Conservation (phyloP, 495 filamentous ascomycete species). For the Lindgomyces ingoldianus region DNA sequence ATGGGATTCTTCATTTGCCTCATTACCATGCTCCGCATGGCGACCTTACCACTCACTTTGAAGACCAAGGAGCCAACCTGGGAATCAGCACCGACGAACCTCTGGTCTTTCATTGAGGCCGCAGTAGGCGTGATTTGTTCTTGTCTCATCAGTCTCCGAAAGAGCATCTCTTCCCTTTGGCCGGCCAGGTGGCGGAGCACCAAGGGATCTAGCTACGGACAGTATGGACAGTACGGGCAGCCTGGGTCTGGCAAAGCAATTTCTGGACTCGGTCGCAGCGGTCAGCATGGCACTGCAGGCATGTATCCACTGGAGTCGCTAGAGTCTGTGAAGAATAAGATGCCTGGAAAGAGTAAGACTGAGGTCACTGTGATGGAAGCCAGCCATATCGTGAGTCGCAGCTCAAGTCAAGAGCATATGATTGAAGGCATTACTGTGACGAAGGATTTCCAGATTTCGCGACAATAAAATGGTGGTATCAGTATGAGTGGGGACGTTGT, state of each 20-base stretch:
- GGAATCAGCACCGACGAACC: constrained; percentile 6
- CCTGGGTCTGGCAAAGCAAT: neutral
- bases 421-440: constrained; percentile 4
- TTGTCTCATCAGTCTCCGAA: constrained; percentile 6
- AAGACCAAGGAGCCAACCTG: constrained; percentile 6
- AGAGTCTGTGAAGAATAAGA: neutral
- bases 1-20: constrained; percentile 8
- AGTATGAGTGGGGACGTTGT: neutral
- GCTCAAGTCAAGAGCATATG: constrained; percentile 6
- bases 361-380: neutral
- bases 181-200: neutral
- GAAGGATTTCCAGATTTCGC: neutral
- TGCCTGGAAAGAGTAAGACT: neutral
- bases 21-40: constrained; percentile 7
- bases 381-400: neutral
- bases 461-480: neutral
- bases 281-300: neutral
- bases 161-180: neutral
- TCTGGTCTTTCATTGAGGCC: constrained; percentile 7
- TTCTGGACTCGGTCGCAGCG: neutral
- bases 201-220: neutral
- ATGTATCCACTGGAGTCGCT: neutral
- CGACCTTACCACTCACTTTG: neutral
- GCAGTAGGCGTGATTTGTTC: constrained; percentile 8
- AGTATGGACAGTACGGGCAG: neutral